A percentile compares a stretch with the other conserved stretches of the same genome.
These are phyloP conservation scores for Coniosporium tulheliwenetii DNA, from an alignment of 2,329 filamentous ascomycete species.

Conservation along the genomic window DNA sequence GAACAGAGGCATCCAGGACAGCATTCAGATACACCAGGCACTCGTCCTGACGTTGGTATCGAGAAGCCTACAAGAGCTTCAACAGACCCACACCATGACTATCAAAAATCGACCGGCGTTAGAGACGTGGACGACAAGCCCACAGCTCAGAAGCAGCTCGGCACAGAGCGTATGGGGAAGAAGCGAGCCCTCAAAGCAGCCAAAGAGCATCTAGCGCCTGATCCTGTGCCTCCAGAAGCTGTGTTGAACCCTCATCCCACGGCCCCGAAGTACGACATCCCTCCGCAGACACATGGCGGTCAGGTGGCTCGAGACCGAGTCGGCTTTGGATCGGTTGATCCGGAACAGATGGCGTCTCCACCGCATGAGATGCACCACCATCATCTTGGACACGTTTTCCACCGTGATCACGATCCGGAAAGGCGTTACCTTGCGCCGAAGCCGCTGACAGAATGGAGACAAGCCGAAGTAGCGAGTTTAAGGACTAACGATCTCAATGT, in stretches of 20 bases:
- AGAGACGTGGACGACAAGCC: slow-evolving; percentile 2
- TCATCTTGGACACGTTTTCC: slow-evolving; percentile 19
- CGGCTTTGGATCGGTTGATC: slow-evolving; percentile 18
- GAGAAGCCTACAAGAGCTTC: too few relatives aligned
- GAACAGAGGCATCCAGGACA: too few relatives aligned
- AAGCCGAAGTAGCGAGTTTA: slow-evolving; percentile 22
- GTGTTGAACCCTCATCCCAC: slow-evolving; percentile 10
- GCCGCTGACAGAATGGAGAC: slow-evolving; percentile 42
- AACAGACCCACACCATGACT: not conserved
- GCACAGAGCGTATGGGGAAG: slow-evolving; percentile 20
- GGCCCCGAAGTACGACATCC: slow-evolving; percentile 15
- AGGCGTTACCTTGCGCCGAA: slow-evolving; percentile 39
- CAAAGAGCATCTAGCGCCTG: slow-evolving; percentile 17
- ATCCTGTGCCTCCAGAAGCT: slow-evolving; percentile 15
- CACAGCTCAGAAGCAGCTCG: slow-evolving; percentile 20
- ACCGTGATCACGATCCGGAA: slow-evolving; percentile 28
- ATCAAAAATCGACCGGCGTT: slow-evolving; percentile 8
- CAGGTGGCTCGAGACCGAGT: slow-evolving; percentile 22
- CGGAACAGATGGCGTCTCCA: slow-evolving; percentile 9
- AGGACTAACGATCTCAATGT: slow-evolving; percentile 26
- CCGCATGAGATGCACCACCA: slow-evolving; percentile 12
- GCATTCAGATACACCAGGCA: too few relatives aligned
- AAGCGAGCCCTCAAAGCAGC: slow-evolving; percentile 16
- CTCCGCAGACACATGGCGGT: slow-evolving; percentile 19
- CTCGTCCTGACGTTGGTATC: too few relatives aligned